Base-by-base conservation (phyloP, 164 flowering plant genomes). In the Berberis thunbergii region DNA sequence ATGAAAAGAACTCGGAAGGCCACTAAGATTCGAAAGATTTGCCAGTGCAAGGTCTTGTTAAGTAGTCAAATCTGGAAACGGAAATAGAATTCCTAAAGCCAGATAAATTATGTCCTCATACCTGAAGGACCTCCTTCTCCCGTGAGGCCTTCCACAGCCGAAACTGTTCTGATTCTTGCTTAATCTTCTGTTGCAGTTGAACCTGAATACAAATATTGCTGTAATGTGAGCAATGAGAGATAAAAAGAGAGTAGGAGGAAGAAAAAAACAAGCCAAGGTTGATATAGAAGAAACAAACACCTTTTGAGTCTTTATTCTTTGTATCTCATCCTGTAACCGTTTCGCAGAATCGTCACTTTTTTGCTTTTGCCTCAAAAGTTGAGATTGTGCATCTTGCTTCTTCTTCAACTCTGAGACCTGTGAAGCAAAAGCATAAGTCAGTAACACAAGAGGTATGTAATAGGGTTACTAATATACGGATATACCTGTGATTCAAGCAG, bases 111-210 rank as follows among this genome's bases (percentile, higher is more conserved):
- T 6, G 49, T 46, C 6, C 49, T 46, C 43, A 54, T 55, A 55
- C 58, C 58, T 55, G 38, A 39, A 55, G 38, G 38, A 55, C 58
- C 38, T 55, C 58, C 7, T 55, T 55, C 39, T 55, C 58, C 41
- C 58, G 58, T 55, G 58, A 55, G 38, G 58, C 58, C 41, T 55
- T 55, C 58, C 58, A 55, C 58, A 55, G 63, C 66, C 99, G 79
- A 72, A 91, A 95, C 67, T 91, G 97, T 75, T 95, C 99, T 43
- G 97, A 89, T 68, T 95, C 99, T 72, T 91, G 98, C 78, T 95
- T 95, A 61, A 95, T 91, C 74, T 91, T 95, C 54, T 55, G 58
- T 55, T 55, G 38, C 58, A 55, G 38, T 55, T 55, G 58, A 39
- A 55, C 58, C 58, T 55, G 38, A n/a, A 39, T 7, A 13, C 6